Conservation (phyloP, 208 protist genomes). For the Leishmania braziliensis region DNA sequence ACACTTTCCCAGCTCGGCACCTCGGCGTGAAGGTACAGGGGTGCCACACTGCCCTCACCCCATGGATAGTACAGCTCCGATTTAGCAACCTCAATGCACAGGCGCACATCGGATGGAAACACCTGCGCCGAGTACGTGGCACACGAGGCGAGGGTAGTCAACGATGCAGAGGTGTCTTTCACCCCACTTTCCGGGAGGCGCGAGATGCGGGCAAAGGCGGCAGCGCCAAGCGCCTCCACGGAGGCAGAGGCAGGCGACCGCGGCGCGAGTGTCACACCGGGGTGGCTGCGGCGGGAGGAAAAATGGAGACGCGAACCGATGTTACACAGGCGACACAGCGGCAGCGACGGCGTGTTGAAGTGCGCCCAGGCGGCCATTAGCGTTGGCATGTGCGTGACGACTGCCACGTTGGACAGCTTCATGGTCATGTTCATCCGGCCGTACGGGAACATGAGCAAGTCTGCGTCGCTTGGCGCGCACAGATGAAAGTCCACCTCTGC, state of each 20-base stretch:
- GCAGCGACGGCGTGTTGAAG: slow-evolving; percentile 54
- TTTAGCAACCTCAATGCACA: slow-evolving; percentile 31
- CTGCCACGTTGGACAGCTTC: slow-evolving; percentile 19
- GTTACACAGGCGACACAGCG: slow-evolving; percentile 47
- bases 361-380: slow-evolving; percentile 55
- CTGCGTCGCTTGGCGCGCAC: slow-evolving; percentile 33
- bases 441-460: slow-evolving; percentile 59
- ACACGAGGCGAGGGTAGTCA: neutral
- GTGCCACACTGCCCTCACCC: slow-evolving; percentile 46
- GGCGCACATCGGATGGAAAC: slow-evolving; percentile 50
- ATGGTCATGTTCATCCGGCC: slow-evolving; percentile 25
- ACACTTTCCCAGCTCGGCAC: slow-evolving; percentile 27
- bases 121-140: slow-evolving; percentile 43
- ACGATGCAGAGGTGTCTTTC: neutral
- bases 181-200: neutral
- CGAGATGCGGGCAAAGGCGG: slow-evolving; percentile 27
- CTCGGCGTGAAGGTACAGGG: slow-evolving; percentile 42
- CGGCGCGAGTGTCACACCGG: slow-evolving; percentile 12
- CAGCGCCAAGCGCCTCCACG: slow-evolving; percentile 25
- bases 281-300: slow-evolving; percentile 20
- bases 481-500: slow-evolving; percentile 36
- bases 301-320: slow-evolving; percentile 59
- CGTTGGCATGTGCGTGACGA: slow-evolving; percentile 57
- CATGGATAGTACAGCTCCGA: slow-evolving; percentile 59
- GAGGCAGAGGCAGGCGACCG: slow-evolving; percentile 27